Percentiles rank a stretch among this genome's conserved stretches.
These are phyloP conservation scores for Geranomyces variabilis DNA, from an alignment of 192 early-diverging fungal genomes.

Conservation along the genomic window DNA sequence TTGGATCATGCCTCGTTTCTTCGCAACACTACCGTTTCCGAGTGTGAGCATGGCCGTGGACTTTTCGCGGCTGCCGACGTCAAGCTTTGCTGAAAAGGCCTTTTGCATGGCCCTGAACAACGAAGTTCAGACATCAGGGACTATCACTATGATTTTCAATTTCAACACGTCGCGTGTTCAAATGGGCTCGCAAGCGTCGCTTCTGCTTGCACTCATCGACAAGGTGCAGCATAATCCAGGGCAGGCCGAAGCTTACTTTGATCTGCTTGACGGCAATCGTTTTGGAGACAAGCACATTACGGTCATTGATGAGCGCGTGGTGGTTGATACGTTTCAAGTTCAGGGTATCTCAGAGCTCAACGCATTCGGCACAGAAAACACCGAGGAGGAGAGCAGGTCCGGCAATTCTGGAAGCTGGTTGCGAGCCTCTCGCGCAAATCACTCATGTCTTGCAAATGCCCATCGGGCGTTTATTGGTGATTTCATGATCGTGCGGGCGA, in stretches of 20 bases:
- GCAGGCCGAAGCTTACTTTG: neutral
- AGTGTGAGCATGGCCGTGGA: neutral
- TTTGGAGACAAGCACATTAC: neutral
- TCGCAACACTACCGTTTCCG: neutral
- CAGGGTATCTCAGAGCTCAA: slow-evolving; percentile 40
- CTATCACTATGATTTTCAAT: neutral
- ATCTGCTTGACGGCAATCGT: neutral
- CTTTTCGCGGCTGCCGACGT: neutral
- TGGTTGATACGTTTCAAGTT: neutral
- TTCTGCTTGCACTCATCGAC: neutral
- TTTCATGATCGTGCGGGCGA: neutral
- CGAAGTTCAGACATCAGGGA: neutral
- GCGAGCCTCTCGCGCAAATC: too few species aligned
- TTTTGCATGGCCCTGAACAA: neutral
- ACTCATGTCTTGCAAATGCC: neutral
- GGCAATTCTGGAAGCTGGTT: too few species aligned
- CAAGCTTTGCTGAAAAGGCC: slow-evolving; percentile 3
- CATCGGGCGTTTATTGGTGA: neutral
- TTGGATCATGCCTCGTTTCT: slow-evolving; percentile 1
- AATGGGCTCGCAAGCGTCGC: neutral
- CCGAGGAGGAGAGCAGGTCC: neutral
- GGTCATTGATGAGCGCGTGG: neutral
- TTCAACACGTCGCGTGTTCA: neutral
- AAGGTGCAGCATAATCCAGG: neutral
- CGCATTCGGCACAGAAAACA: slow-evolving; percentile 9